These are phyloP conservation scores for Cubamyces lactineus DNA, from an alignment of 768 basidiomycete species.

Conservation along the genomic window DNA sequence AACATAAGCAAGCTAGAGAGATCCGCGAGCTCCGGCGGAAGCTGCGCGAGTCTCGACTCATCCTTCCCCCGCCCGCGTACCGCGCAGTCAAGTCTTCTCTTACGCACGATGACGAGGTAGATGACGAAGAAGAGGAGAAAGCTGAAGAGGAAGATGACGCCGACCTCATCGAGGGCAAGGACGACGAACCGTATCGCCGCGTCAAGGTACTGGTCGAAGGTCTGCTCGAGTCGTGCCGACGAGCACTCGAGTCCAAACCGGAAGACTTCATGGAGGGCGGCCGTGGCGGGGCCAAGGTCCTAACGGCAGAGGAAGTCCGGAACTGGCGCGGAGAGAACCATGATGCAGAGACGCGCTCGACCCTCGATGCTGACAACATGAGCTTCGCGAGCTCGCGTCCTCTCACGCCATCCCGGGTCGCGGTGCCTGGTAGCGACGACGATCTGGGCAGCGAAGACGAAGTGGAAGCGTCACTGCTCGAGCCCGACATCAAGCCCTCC, in stretches of 20 bases:
- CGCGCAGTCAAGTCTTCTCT: conserved; percentile 57
- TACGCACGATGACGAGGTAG: conserved; percentile 46
- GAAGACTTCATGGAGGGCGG: conserved; percentile 50
- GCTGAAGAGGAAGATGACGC: conserved; percentile 46
- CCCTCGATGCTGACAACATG: conserved; percentile 19
- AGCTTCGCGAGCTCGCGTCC: conserved; percentile 19
- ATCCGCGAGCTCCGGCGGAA: conserved; percentile 83
- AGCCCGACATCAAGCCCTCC: conserved; percentile 24
- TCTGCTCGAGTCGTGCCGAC: conserved; percentile 59
- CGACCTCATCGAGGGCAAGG: conserved; percentile 35
- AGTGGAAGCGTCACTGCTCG: conserved; percentile 31
- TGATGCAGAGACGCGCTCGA: conserved; percentile 24
- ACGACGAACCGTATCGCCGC: conserved; percentile 64
- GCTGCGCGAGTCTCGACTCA: conserved; percentile 79
- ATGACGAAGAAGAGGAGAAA: conserved; percentile 47
- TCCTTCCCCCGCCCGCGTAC: conserved; percentile 69
- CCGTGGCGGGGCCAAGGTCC: conserved; percentile 62
- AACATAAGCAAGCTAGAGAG: conserved; percentile 80
- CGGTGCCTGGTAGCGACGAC: conserved; percentile 24
- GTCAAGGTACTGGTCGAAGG: conserved; percentile 65
- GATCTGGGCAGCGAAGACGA: conserved; percentile 33
- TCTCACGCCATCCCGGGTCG: conserved; percentile 28
- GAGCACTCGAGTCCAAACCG: conserved; percentile 61
- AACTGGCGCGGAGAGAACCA: conserved; percentile 46
- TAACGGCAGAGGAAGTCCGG: conserved; percentile 72